phyloP scores from a whole-genome alignment of 2,329 filamentous ascomycete genomes.

The Sphaerulina vaccinii region DNA sequence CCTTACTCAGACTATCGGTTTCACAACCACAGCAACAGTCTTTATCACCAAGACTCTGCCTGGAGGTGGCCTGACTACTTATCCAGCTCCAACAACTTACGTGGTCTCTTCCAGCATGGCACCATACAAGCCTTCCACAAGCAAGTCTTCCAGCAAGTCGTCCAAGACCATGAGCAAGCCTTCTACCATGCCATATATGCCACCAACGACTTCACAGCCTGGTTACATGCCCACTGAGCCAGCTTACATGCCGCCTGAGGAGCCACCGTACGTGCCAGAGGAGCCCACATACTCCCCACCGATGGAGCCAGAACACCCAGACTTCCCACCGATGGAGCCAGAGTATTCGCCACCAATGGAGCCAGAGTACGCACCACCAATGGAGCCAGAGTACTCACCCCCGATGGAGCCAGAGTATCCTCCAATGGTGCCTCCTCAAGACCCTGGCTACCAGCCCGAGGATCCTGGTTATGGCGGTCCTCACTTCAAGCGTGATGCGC shows the following conservation, averaged over 20 bases:
- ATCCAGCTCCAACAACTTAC: slow-evolving; percentile 7
- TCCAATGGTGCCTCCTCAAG: too few relatives aligned
- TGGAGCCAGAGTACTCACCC: too few relatives aligned
- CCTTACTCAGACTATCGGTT: slow-evolving; percentile 1
- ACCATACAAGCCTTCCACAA: neutral
- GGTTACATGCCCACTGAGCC: neutral
- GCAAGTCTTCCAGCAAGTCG: neutral
- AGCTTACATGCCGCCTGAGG: neutral
- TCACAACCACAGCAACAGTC: neutral
- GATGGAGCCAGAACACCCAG: too few relatives aligned
- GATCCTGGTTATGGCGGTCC: neutral
- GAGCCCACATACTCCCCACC: too few relatives aligned
- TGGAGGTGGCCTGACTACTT: slow-evolving; percentile 8
- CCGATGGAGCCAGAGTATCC: too few relatives aligned
- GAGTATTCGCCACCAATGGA: too few relatives aligned
- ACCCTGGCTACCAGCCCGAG: too few relatives aligned
- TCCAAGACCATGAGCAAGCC: neutral
- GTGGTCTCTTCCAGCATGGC: slow-evolving; percentile 3
- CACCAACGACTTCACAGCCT: neutral
- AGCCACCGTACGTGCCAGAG: neutral
- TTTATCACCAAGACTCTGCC: slow-evolving; percentile 3
- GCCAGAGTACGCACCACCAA: too few relatives aligned
- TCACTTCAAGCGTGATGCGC: neutral
- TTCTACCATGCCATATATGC: neutral
- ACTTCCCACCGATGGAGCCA: too few relatives aligned